Evolutionary conservation across 495 filamentous ascomycete genomes (phyloP), one percentile per base, ranked within the genome.

Genomic region (Penicillium coffeae): DNA sequence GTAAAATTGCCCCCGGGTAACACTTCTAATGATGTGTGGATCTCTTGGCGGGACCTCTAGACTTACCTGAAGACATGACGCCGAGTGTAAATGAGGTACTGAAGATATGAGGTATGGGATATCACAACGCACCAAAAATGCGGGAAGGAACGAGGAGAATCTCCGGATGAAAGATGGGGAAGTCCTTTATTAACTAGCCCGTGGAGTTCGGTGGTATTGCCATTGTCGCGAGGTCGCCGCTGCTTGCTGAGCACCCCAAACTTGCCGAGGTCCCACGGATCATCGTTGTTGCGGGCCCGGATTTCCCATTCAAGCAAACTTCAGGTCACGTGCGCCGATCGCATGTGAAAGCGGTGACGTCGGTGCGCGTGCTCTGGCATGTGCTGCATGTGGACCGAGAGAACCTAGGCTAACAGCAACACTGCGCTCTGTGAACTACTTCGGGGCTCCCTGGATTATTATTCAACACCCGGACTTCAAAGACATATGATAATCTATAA

Each of bases 21-120:
- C 15, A 7, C 21, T 33, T 37, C 19, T 14, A 13, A 16, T 5
- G 1, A 15, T 15, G n/a, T 18, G 35, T 27, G 14, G 21, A 9
- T 39, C 14, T 10, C 2, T 32, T 47, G 14, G 42, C 22, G 27
- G 21, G 30, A 18, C 5, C 8, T 43, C 14, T 42, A 34, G 37
- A 56, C 69, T 53, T 56, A 73, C 69, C 64, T 52, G 60, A 65
- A 63, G 69, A 73, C 69, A 73, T 73, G 55, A 66, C 67, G 65
- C 67, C 65, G 65, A 63, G 46, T 30, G 43, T 40, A 21, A 48
- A 55, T 42, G 34, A 33, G 32, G 40, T 22, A 15, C n/a, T 55
- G 51, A 43, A 19, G 51, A 35, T 42, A 38, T 42, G 38, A 37
- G 40, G 38, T 54, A 22, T 21, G 36, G 35, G 48, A 40, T 37